Evolutionary conservation across 257 asterid species (phyloP), one percentile per base, ranked within the genome.

Genomic region (Gardenia jasminoides): DNA sequence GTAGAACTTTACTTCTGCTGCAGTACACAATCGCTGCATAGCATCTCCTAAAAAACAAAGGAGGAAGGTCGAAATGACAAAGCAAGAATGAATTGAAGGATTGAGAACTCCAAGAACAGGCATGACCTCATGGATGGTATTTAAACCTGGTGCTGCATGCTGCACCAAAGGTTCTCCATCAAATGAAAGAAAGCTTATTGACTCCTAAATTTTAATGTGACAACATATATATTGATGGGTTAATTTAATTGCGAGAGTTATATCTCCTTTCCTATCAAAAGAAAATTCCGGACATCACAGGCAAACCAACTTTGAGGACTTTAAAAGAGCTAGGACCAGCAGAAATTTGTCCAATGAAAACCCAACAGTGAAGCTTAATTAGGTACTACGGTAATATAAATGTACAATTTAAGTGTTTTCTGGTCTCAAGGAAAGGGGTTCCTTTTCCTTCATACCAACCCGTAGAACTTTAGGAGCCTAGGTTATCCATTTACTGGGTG

Each of bases 1-100:
- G 66, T 89, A 96, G 82, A 90, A 91, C 82, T 88, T 87, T 28
- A 88, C 85, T 80, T 96, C 99, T 15, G 99, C 94, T 7, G 98
- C 93, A 36, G 98, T 91, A 89, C 98, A 93, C 78, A 96, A 46
- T n/a, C 99, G 88, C 82, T 86, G 94, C 84, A 78, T 75, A 28
- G 90, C 92, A 83, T 91, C 97, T 84, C 91, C 95, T 85, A 24
- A 54, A 44, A 24, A 78, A 36, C 33, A 46, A 20, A 73, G 30
- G 30, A 48, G 59, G 67, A n/a, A 16, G 16, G 10, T 50, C 15
- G 61, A 70, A 78, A 56, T 44, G 65, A 28, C 41, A 76, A 54
- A 28, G 41, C 68, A 61, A 36, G 50, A 22, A 13, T 15, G 30
- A 58, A 13, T 41, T 7, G 17, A 43, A 30, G 64, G n/a, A 31